Base-by-base conservation (phyloP, 352 stramenopile genomes). In the Pythium sp. region DNA sequence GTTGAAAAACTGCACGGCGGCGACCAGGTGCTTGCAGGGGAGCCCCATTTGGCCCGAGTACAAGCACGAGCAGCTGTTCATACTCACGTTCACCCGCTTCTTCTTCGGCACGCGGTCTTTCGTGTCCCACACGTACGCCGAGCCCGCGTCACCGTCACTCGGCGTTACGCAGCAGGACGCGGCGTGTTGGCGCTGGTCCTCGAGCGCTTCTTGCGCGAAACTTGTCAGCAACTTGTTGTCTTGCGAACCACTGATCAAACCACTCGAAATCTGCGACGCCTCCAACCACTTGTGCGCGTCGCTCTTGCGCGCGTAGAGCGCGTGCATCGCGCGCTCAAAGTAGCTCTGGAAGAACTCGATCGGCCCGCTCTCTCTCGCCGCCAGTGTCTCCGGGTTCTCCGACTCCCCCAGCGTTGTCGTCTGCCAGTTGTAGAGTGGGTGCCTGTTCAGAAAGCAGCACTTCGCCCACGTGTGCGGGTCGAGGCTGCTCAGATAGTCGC, bases 261-360 rank as follows among this genome's bases (percentile, higher is more conserved):
- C 30, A 32, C 30, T 0, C 30, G 30, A 32, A 32, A 3, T 32
- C 30, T 32, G 30, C 30, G 30, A 32, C 30, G 53, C 9, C 53
- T 72, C 58, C 9, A 77, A 2, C 69, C 67, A 79, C 26, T 70
- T 49, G 49, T 82, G 77, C 8, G 46, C 72, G 8, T 68, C 53
- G 11, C 72, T 53, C 55, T 83, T 83, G 18, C 77, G 65, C 22
- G 73, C 66, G 54, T 83, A 83, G 8, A 80, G 54, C 5, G 67
- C 62, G 5, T 70, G 64, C 77, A 82, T 82, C 26, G 66, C 72
- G 53, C 75, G 75, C 69, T 84, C 75, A 73, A 84, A 81, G 51
- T 81, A 84, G 4, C 64, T 55, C 41, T 80, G 75, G 46, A 82
- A 84, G 18, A 84, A 81, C 28, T 80, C 72, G 34, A 84, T 80